Base-by-base conservation (phyloP, 148 eudicot species). In the Cornus controversa region DNA sequence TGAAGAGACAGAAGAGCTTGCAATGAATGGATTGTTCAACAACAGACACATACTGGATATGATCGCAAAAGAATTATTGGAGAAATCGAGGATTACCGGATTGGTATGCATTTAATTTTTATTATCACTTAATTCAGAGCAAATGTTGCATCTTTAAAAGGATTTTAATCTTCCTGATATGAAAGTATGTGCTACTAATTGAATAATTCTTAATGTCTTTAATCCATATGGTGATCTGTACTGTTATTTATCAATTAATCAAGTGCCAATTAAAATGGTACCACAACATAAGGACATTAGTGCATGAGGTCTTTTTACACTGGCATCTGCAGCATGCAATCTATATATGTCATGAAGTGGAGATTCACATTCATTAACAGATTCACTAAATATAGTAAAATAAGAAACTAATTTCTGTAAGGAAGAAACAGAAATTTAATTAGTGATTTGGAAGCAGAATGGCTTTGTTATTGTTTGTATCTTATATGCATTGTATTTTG, bases 1-100 rank as follows among this genome's bases (percentile, higher is more conserved):
- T 78, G 91, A 92, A 80, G 98, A 92, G 85, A 91, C 95, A 1
- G 97, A 94, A 83, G 98, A 89, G 80, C 80, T 94, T 80, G 98
- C 98, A 53, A 87, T 84, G 68, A 89, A 87, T 73, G 98, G 91
- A 29, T 80, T 94, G 86, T 83, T 80, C 85, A 88, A 86, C 80
- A 94, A 94, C 80, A 81, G 87, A 65, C 95, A 89, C 67, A 92
- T 94, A 71, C 85, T 94, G 80, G 98, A 94, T 71, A 77, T 67
- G 68, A 88, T 94, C 75, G 84, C 97, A 14, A 80, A 79, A 60
- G 89, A 88, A 81, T 86, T 94, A 67, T 78, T 94, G 36, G 86
- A 91, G 74, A 88, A 85, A 71, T 89, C 91, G 13, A 89, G 98
- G 82, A 82, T 94, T 73, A 94, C 98, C 15, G 98, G 98, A 79